Evolutionary conservation across 139 green algal genomes (phyloP).

Genomic region (Tetratostichococcus sp.): DNA sequence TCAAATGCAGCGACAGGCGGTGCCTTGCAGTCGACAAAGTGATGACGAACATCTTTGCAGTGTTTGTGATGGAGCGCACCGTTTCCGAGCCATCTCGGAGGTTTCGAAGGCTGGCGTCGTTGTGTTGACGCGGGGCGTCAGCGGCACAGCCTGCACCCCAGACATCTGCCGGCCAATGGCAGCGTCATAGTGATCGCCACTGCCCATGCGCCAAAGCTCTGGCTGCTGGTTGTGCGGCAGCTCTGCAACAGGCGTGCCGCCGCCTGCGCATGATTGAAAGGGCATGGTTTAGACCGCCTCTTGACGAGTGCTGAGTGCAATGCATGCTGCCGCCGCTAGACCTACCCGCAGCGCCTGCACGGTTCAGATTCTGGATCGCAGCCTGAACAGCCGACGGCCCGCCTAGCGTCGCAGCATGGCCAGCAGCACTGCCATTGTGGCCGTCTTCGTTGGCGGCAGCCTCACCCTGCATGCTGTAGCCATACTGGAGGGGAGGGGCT

Average conservation of each 20-base stretch:
- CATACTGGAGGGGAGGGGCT: background rate
- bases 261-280: background rate
- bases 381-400: background rate
- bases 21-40: too few relatives aligned
- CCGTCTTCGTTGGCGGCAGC: too few relatives aligned
- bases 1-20: too few relatives aligned
- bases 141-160: background rate
- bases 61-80: background rate
- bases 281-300: too few relatives aligned
- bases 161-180: background rate
- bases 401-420: too few relatives aligned
- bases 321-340: too few relatives aligned
- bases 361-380: background rate
- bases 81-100: background rate
- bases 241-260: background rate
- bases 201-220: background rate
- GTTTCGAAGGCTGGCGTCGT: background rate
- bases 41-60: too few relatives aligned
- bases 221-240: background rate
- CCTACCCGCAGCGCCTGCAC: background rate
- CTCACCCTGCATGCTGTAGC: conserved; percentile 1
- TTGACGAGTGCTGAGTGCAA: too few relatives aligned
- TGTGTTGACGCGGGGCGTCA: background rate
- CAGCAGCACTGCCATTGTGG: background rate
- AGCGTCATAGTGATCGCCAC: background rate